Evolutionary conservation across 2,329 filamentous ascomycete genomes (phyloP).

Genomic region (Aspergillus sp.): DNA sequence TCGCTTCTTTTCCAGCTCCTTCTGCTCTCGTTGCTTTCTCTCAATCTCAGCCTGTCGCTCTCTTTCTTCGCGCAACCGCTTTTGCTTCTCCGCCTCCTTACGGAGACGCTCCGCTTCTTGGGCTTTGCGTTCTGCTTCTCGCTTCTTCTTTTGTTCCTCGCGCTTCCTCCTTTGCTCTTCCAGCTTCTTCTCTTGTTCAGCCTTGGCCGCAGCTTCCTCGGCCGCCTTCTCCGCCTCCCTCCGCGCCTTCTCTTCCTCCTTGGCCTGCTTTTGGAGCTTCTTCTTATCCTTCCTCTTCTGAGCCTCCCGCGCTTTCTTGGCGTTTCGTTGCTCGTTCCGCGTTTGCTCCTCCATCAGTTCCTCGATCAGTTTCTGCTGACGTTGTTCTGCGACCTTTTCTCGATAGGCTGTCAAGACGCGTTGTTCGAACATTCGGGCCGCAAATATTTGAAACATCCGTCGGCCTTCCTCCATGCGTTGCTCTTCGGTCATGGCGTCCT

Average conservation of each 20-base stretch:
- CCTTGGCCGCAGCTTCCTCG: conserved; percentile 75
- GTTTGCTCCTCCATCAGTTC: conserved; percentile 85
- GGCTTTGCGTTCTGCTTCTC: conserved; percentile 84
- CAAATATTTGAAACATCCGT: conserved; percentile 99
- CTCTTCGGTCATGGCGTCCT: conserved; percentile 97
- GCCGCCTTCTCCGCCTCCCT: conserved; percentile 87
- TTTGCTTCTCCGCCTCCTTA: conserved; percentile 83
- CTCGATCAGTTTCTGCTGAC: conserved; percentile 85
- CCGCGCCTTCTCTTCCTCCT: conserved; percentile 86
- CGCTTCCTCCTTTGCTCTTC: conserved; percentile 80
- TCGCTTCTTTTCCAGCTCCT: conserved; percentile 78
- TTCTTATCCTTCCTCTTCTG: conserved; percentile 96
- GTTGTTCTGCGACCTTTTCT: conserved; percentile 92
- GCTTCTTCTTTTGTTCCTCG: conserved; percentile 89
- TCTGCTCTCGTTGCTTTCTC: conserved; percentile 76
- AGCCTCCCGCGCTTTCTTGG: conserved; percentile 90
- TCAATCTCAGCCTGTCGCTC: conserved; percentile 84
- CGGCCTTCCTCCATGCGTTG: conserved; percentile 98
- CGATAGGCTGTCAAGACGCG: conserved; percentile 94
- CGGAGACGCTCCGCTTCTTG: conserved; percentile 83
- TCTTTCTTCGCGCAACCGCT: conserved; percentile 77
- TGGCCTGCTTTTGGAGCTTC: conserved; percentile 79
- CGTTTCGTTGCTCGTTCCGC: conserved; percentile 75
- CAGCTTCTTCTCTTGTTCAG: conserved; percentile 73
- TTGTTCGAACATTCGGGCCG: conserved; percentile 98